Evolutionary conservation across 148 eudicot species (phyloP), one percentile per base, ranked within the genome.

Genomic region (Rhododendron ferrugineum): DNA sequence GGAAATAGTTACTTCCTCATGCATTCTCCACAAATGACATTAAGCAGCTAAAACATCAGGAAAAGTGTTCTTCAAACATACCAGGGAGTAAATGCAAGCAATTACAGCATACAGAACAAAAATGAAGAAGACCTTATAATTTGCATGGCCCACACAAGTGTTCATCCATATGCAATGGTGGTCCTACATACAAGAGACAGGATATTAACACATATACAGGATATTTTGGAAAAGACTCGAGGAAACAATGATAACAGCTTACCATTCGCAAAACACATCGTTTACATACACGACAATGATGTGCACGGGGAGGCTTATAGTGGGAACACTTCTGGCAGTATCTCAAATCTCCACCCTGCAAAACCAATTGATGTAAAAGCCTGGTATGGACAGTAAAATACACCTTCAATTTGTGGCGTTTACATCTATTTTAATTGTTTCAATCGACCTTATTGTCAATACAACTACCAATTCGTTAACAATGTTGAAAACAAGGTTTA

Each of bases 161-260:
- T 97, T 93, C 93, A 97, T 93, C 99, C 99, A 97, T 81, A 93
- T 89, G 89, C 99, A 97, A 88, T 97, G 99, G 86, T 97, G 99
- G 87, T 97, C 99, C 99, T 96, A 50, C 89, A 94, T 90, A 83
- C 80, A 91, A 37, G 52, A 90, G 84, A 66, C 78, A 91, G 80
- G 72, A 85, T n/a, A 70, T 86, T 87, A 84, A 83, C 78, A 81
- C 87, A 87, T 85, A 91, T 70, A 77, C 76, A 78, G 56, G 78
- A 52, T 30, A 82, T 46, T 13, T n/a, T 15, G 78, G 77, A 79
- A 74, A 88, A 88, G 75, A 13, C 75, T 11, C 75, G 14, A 30
- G 32, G n/a, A n/a, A 70, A 47, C 84, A 20, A 78, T 30, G 84
- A 44, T 54, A 75, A 85, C 30, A 80, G 82, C 92, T 85, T 93